Evolutionary conservation across 495 filamentous ascomycete species (phyloP).

Genomic region (Aspergillus mulundensis): DNA sequence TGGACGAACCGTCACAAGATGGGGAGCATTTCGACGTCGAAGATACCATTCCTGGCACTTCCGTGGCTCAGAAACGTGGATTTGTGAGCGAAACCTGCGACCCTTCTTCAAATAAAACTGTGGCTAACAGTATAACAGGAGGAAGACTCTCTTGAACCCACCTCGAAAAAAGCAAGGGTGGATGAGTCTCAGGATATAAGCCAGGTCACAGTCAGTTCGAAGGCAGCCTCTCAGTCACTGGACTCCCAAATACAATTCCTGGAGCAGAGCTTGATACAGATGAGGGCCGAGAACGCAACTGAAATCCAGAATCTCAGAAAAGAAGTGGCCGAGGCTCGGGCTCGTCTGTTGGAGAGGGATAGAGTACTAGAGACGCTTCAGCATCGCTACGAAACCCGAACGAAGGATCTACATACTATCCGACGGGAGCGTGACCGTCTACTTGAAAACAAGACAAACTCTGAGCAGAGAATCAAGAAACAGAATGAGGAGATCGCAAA

Average conservation of each 20-base stretch:
- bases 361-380: slow-evolving; percentile 30
- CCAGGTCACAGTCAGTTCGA: slow-evolving; percentile 34
- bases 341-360: slow-evolving; percentile 27
- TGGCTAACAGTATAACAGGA: slow-evolving; percentile 20
- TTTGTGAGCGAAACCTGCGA: slow-evolving; percentile 26
- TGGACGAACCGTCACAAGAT: slow-evolving; percentile 16
- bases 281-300: slow-evolving; percentile 26
- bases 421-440: slow-evolving; percentile 36
- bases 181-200: slow-evolving; percentile 30
- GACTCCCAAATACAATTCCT: slow-evolving; percentile 29
- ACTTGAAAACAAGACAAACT: slow-evolving; percentile 17
- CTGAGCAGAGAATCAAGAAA: slow-evolving; percentile 36
- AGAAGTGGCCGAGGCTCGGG: slow-evolving; percentile 18
- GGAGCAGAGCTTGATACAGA: slow-evolving; percentile 34
- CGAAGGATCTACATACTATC: slow-evolving; percentile 31
- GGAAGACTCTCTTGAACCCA: slow-evolving; percentile 25
- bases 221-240: slow-evolving; percentile 29
- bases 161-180: slow-evolving; percentile 32
- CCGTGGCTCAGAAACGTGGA: slow-evolving; percentile 29
- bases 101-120: background rate
- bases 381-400: slow-evolving; percentile 43
- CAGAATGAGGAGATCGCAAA: slow-evolving; percentile 40
- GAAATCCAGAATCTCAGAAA: slow-evolving; percentile 31
- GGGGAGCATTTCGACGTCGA: slow-evolving; percentile 4
- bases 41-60: background rate